These are phyloP conservation scores for Lolium multiflorum DNA, from an alignment of 176 grass and related monocot genomes.

Conservation along the genomic window DNA sequence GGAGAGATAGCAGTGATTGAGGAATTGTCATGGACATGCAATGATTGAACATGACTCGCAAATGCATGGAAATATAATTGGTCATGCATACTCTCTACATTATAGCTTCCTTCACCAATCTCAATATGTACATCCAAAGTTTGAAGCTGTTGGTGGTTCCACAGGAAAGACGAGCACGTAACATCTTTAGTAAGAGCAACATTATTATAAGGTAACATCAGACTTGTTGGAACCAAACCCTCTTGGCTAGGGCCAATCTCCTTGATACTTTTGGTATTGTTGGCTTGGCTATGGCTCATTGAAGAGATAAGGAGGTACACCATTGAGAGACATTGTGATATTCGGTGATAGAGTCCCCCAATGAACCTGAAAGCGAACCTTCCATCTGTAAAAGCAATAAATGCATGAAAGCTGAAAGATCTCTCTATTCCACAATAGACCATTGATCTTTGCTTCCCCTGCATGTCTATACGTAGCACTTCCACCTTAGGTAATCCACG, in stretches of 20 bases:
- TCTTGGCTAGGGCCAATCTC: not conserved
- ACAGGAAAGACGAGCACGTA: not conserved
- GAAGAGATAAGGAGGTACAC: constrained; percentile 2
- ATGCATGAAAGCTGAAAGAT: not conserved
- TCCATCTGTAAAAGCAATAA: not conserved
- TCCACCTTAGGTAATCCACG: rapidly evolving
- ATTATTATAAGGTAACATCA: not conserved
- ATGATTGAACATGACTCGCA: rapidly evolving
- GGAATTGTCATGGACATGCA: constrained; percentile 21
- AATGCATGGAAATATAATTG: rapidly evolving
- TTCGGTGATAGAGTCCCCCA: rapidly evolving
- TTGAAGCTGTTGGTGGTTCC: not conserved
- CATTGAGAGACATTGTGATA: rapidly evolving
- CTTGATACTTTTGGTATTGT: not conserved
- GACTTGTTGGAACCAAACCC: not conserved
- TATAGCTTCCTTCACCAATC: constrained; percentile 22
- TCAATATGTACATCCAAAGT: not conserved
- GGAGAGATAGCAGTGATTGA: not conserved
- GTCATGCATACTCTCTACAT: not conserved
- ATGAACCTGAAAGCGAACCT: constrained; percentile 1
- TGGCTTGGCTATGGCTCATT: not conserved
- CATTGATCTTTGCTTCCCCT: no score
- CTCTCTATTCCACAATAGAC: not conserved
- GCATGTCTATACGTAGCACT: not conserved
- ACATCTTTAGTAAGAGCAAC: not conserved